Base-by-base conservation (phyloP, 2,329 filamentous ascomycete species). In the Cordyceps cicadae region DNA sequence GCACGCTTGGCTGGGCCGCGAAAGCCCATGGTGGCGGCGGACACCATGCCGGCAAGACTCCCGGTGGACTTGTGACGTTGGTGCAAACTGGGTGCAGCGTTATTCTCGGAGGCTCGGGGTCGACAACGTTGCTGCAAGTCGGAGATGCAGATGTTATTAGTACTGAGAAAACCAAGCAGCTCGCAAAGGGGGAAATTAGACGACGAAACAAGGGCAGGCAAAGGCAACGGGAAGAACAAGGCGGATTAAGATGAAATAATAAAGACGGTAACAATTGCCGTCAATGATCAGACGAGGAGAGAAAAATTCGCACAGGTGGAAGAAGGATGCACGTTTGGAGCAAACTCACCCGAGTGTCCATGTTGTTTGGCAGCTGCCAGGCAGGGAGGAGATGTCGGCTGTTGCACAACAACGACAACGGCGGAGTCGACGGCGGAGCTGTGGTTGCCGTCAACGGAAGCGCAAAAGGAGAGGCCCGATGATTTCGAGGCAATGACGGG, bases 41-140 rank as follows among this genome's bases (percentile, higher is more conserved):
- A 65, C 34, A 70, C 64, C 67, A 69, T 71, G 45, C 62, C 65
- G 34, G 67, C 64, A 50, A 89, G 66, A 81, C 82, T 74, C 75
- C 87, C 73, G 73, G 85, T 86, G 9, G 92, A 95, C 75, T 96
- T 96, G 76, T 91, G 87, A 64, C 88, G 87, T 68, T 91, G 87
- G 67, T 95, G 90, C 63, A 92, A 77, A 58, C 82, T 60, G 11
- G 69, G 70, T 41, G 41, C 57, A 26, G 67, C 77, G 71, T 85
- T 85, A 66, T 82, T 82, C 63, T 78, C 74, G 59, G 74, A 88
- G 83, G 71, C 71, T 64, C 74, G 73, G 60, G 72, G 72, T 67
- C 75, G 72, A 61, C 71, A 74, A 62, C 75, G 75, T 75, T 78
- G 60, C 56, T 48, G 54, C 26, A 54, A 19, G 41, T 3, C 45